A percentile compares a stretch with the other conserved stretches of the same genome.
These are phyloP conservation scores for Alternaria sp. DNA, from an alignment of 2,329 filamentous ascomycete species.

Conservation along the genomic window DNA sequence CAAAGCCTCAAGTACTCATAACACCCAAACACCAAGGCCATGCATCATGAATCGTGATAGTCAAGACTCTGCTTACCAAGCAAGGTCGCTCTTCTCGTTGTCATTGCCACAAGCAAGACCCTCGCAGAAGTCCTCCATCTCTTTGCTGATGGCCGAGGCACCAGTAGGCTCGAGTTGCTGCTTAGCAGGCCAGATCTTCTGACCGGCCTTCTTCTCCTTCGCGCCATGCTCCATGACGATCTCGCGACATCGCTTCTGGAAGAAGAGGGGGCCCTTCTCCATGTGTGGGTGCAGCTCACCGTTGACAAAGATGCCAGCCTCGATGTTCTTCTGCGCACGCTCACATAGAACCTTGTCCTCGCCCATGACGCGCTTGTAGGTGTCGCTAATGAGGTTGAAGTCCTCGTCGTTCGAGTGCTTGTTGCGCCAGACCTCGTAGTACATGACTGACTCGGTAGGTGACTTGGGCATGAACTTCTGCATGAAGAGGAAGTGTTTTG, in stretches of 20 bases:
- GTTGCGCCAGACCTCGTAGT: slow-evolving; percentile 69
- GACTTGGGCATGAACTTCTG: slow-evolving; percentile 66
- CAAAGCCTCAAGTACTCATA: slow-evolving; percentile 22
- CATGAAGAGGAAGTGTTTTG: slow-evolving; percentile 65
- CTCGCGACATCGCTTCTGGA: slow-evolving; percentile 61
- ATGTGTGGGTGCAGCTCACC: slow-evolving; percentile 67
- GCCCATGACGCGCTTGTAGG: slow-evolving; percentile 69
- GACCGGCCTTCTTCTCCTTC: slow-evolving; percentile 53
- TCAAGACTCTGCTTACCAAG: slow-evolving; percentile 21
- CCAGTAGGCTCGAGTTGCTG: slow-evolving; percentile 33
- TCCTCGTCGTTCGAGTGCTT: slow-evolving; percentile 65
- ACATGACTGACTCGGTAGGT: slow-evolving; percentile 61
- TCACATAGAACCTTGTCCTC: slow-evolving; percentile 70
- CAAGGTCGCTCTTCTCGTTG: slow-evolving; percentile 35
- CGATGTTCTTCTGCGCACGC: slow-evolving; percentile 65
- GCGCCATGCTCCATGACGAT: slow-evolving; percentile 56
- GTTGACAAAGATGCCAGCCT: slow-evolving; percentile 66
- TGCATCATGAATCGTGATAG: slow-evolving; percentile 12
- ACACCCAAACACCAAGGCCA: slow-evolving; percentile 23
- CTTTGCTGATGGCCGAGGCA: slow-evolving; percentile 26
- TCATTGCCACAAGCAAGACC: slow-evolving; percentile 34
- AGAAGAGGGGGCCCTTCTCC: slow-evolving; percentile 65
- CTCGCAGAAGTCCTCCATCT: slow-evolving; percentile 37
- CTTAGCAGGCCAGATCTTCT: slow-evolving; percentile 62
- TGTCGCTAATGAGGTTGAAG: slow-evolving; percentile 62